Percentiles rank a stretch among this genome's conserved stretches.
Evolutionary conservation across 2,329 filamentous ascomycete species (phyloP).

Genomic region (Moelleriella libera): DNA sequence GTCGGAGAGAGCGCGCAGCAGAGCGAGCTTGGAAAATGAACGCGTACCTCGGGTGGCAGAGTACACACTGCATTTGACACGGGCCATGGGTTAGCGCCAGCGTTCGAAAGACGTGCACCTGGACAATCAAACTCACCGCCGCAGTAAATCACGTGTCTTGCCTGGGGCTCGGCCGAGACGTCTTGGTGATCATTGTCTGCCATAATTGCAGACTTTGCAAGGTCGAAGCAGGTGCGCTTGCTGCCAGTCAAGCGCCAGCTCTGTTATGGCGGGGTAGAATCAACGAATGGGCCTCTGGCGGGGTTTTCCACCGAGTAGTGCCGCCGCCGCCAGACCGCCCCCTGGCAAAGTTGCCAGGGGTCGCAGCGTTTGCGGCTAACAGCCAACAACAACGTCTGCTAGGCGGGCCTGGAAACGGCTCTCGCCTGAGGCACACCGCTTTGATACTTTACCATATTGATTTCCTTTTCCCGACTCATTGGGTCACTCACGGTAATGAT

Average conservation of each 20-base stretch:
- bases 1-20: background rate
- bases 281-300: background rate
- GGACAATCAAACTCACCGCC: slow-evolving; percentile 33
- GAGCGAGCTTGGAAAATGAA: background rate
- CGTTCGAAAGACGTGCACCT: slow-evolving; percentile 1
- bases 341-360: no score
- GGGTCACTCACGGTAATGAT: no score
- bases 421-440: no score
- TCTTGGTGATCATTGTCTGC: slow-evolving; percentile 34
- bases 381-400: no score
- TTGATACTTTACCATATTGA: no score
- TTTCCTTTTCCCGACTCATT: no score
- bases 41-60: slow-evolving; percentile 47
- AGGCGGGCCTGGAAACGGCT: no score
- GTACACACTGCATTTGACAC: slow-evolving; percentile 37
- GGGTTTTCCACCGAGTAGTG: background rate
- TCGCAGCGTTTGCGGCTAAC: no score
- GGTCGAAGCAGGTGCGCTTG: slow-evolving; percentile 1
- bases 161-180: slow-evolving; percentile 29
- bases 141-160: slow-evolving; percentile 40
- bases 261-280: slow-evolving; percentile 18
- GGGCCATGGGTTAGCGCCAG: slow-evolving; percentile 1
- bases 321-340: slow-evolving; percentile 11
- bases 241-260: slow-evolving; percentile 9
- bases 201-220: slow-evolving; percentile 25